Conservation (phyloP, 2,329 filamentous ascomycete genomes). For the Diaporthe citriasiana region DNA sequence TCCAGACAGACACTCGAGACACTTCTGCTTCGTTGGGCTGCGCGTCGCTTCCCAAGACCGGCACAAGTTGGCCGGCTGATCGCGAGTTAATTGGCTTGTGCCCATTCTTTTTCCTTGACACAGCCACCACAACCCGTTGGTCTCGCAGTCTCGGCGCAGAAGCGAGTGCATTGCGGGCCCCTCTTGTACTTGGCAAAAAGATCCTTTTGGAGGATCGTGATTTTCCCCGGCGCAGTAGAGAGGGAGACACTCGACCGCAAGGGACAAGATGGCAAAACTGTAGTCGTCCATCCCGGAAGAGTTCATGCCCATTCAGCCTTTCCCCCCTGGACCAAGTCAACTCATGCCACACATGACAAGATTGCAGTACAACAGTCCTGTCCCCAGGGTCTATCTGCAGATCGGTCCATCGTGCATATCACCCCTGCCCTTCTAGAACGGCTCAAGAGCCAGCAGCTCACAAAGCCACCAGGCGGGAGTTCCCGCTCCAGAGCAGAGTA, state of each 20-base stretch:
- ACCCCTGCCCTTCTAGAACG: conserved; percentile 32
- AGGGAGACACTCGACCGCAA: conserved; percentile 1
- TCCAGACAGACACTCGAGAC: not conserved
- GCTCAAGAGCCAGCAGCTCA: conserved; percentile 13
- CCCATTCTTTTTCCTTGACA: conserved; percentile 26
- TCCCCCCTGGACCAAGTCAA: conserved; percentile 16
- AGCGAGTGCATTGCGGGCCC: conserved; percentile 30
- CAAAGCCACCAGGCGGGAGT: not conserved
- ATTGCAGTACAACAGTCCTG: not conserved
- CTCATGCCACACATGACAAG: conserved; percentile 9
- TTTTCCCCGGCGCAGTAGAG: not conserved
- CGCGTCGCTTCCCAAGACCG: conserved; percentile 22
- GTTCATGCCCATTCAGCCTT: not conserved
- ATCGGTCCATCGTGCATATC: conserved; percentile 32
- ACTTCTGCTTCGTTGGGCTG: conserved; percentile 19
- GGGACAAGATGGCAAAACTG: not conserved
- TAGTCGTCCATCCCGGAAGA: not conserved
- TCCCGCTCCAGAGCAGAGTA: not conserved
- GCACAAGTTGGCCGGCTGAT: conserved; percentile 23
- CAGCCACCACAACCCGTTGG: conserved; percentile 23
- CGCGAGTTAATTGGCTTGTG: conserved; percentile 25
- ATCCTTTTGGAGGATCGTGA: conserved; percentile 24
- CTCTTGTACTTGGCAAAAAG: conserved; percentile 24
- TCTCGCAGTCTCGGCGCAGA: conserved; percentile 30
- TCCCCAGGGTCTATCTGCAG: conserved; percentile 13